phyloP scores from a whole-genome alignment of 495 filamentous ascomycete genomes.

The Penicillium silybi region DNA sequence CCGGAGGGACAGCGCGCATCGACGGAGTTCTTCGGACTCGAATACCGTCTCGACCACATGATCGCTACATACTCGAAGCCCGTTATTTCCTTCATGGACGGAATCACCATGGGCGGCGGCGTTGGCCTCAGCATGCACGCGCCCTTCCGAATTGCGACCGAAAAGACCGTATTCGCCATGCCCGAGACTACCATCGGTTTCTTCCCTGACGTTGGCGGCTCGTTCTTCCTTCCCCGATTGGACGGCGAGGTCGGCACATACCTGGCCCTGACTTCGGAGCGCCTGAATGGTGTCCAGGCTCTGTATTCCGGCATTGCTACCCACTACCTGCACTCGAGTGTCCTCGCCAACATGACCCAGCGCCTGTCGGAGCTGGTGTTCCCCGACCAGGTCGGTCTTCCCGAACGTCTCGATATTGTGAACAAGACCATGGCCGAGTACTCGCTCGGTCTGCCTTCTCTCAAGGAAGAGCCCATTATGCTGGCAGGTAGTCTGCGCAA shows the following conservation, averaged over 20 bases:
- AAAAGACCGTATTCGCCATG: constrained; percentile 94
- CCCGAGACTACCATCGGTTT: constrained; percentile 97
- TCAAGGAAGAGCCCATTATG: constrained; percentile 58
- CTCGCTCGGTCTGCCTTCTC: constrained; percentile 67
- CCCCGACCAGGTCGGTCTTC: constrained; percentile 61
- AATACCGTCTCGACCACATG: constrained; percentile 91
- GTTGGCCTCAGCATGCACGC: constrained; percentile 93
- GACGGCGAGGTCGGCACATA: constrained; percentile 83
- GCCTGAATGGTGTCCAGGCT: constrained; percentile 73
- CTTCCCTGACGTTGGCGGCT: constrained; percentile 95
- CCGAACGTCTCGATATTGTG: constrained; percentile 63
- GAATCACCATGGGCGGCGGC: constrained; percentile 96
- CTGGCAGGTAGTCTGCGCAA: constrained; percentile 61
- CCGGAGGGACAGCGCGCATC: constrained; percentile 63
- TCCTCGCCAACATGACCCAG: constrained; percentile 70
- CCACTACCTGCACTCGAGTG: constrained; percentile 89
- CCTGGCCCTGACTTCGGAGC: constrained; percentile 81
- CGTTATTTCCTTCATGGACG: constrained; percentile 94
- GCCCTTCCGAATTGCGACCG: constrained; percentile 93
- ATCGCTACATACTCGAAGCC: constrained; percentile 95
- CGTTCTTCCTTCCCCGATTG: constrained; percentile 90
- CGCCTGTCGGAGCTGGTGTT: constrained; percentile 88
- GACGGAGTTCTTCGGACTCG: constrained; percentile 79
- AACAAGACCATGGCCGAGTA: constrained; percentile 90
- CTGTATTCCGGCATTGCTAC: constrained; percentile 84